Evolutionary conservation across 2,329 filamentous ascomycete genomes (phyloP).

Genomic region (Ceratocystis lukuohia): DNA sequence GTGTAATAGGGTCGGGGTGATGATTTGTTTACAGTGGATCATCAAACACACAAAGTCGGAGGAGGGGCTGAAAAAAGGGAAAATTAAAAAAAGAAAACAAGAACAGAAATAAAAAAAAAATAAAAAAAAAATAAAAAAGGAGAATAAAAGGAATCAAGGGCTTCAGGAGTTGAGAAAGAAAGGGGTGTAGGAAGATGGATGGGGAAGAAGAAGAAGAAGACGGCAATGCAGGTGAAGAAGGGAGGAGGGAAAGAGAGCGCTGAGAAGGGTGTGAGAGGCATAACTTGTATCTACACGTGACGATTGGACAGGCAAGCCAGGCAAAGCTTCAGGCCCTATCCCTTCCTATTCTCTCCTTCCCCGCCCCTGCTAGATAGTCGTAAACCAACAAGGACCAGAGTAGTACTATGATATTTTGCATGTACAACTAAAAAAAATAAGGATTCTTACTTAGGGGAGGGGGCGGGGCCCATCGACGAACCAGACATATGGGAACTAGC

Average conservation of each 20-base stretch:
- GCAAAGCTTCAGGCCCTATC: too few relatives aligned
- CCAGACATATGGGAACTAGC: not conserved
- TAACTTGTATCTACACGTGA: not conserved
- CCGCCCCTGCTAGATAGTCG: too few relatives aligned
- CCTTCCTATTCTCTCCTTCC: too few relatives aligned
- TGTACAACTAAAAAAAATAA: not conserved
- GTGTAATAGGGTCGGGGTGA: not conserved
- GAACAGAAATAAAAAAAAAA: not conserved
- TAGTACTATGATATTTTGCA: not conserved
- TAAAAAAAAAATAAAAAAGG: not conserved
- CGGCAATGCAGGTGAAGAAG: not conserved
- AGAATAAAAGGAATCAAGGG: not conserved
- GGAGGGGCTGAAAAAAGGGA: not conserved
- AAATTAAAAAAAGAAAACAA: not conserved
- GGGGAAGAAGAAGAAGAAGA: not conserved
- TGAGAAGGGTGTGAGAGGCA: not conserved
- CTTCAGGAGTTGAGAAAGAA: not conserved
- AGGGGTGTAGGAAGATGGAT: not conserved
- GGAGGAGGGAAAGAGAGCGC: not conserved
- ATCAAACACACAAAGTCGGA: constrained; percentile 2
- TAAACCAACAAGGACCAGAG: too few relatives aligned
- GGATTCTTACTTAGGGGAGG: not conserved
- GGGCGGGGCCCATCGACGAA: not conserved
- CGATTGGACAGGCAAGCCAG: too few relatives aligned
- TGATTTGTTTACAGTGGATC: constrained; percentile 4